These are phyloP conservation scores for Elsinoe arachidis DNA, from an alignment of 2,329 filamentous ascomycete genomes.

Conservation along the genomic window DNA sequence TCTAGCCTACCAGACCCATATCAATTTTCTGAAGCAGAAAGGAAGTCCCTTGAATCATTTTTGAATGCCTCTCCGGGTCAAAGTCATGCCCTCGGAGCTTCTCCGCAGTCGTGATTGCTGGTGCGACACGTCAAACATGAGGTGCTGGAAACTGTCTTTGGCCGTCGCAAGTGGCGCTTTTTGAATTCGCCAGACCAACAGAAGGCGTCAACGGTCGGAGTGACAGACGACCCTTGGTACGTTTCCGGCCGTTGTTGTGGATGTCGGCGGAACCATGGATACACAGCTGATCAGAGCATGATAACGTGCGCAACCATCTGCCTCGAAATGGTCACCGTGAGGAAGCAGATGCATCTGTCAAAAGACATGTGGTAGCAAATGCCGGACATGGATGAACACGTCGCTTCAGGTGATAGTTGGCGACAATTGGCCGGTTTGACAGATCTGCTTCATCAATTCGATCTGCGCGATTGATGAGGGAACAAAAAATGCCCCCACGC, in stretches of 20 bases:
- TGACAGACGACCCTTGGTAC: slow-evolving; percentile 5
- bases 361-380: not conserved
- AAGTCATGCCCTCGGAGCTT: not conserved
- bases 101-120: not conserved
- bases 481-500: not conserved
- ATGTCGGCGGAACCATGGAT: slow-evolving; percentile 5
- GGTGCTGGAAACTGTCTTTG: not conserved
- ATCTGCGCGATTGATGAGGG: not conserved
- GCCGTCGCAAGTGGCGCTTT: not conserved
- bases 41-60: not conserved
- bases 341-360: not conserved
- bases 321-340: not conserved
- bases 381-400: not conserved
- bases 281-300: slow-evolving; percentile 7
- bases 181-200: not conserved
- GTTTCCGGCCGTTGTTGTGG: slow-evolving; percentile 11
- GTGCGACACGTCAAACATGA: slow-evolving; percentile 9
- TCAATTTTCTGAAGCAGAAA: not conserved
- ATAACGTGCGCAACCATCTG: slow-evolving; percentile 9
- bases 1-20: slow-evolving; percentile 3
- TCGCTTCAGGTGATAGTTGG: not conserved
- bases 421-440: not conserved
- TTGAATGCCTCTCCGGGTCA: not conserved
- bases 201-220: slow-evolving; percentile 5
- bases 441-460: slow-evolving; percentile 1